Conservation (phyloP, 768 basidiomycete species). For the Rhodotorula taiwanensis region DNA sequence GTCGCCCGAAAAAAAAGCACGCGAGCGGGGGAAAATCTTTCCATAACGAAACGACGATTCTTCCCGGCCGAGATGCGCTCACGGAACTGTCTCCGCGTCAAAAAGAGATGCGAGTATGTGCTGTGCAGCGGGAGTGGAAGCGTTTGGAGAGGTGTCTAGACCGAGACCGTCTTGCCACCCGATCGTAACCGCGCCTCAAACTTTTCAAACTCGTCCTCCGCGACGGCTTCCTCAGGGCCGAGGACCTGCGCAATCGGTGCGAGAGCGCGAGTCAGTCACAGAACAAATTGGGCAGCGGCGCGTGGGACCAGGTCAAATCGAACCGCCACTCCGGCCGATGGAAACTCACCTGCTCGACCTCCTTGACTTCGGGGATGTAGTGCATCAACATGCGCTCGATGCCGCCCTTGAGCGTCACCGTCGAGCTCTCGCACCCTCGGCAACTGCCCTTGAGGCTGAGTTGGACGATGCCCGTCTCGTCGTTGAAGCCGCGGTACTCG, state of each 20-base stretch:
- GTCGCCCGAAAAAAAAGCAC: background rate
- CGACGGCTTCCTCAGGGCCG: slow-evolving; percentile 81
- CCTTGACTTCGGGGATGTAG: slow-evolving; percentile 88
- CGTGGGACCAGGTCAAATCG: too few relatives aligned
- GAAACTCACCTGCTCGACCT: slow-evolving; percentile 68
- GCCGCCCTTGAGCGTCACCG: slow-evolving; percentile 90
- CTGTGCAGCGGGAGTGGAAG: too few relatives aligned
- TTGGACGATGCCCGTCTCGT: slow-evolving; percentile 67
- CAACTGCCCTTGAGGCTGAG: slow-evolving; percentile 96
- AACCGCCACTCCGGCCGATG: background rate
- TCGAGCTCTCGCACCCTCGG: slow-evolving; percentile 85
- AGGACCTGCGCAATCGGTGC: slow-evolving; percentile 56
- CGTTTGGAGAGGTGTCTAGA: too few relatives aligned
- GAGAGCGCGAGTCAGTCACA: too few relatives aligned
- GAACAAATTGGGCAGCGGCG: too few relatives aligned
- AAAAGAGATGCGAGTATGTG: background rate
- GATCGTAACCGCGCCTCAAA: slow-evolving; percentile 46
- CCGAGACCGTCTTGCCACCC: slow-evolving; percentile 37
- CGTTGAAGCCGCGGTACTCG: slow-evolving; percentile 84
- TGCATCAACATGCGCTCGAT: slow-evolving; percentile 99
- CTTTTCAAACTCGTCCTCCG: slow-evolving; percentile 80
- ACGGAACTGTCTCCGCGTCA: too few relatives aligned
- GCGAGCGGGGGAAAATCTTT: too few relatives aligned
- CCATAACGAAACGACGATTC: too few relatives aligned
- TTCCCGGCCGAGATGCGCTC: too few relatives aligned